Evolutionary conservation across 2,329 filamentous ascomycete genomes (phyloP).

Genomic region (Talaromyces sp.): DNA sequence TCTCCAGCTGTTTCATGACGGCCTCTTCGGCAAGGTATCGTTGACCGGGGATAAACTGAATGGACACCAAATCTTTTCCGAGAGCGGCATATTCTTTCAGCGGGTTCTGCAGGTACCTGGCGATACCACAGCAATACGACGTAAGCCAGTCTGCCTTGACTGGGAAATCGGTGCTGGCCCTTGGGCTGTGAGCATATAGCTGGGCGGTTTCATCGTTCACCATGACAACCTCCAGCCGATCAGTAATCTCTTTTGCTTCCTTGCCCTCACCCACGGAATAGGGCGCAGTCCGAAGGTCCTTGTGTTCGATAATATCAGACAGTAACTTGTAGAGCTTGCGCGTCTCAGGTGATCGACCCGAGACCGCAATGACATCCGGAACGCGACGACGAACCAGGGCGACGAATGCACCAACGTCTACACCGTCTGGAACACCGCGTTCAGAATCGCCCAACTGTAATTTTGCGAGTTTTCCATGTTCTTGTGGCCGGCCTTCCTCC

Average conservation of each 20-base stretch:
- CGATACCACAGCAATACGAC: conserved; percentile 84
- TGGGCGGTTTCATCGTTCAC: conserved; percentile 97
- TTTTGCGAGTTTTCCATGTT: conserved; percentile 82
- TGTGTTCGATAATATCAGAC: conserved; percentile 70
- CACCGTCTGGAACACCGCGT: conserved; percentile 61
- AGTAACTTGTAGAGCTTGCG: conserved; percentile 77
- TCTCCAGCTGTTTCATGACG: conserved; percentile 79
- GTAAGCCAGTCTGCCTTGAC: conserved; percentile 66
- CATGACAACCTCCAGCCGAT: conserved; percentile 80
- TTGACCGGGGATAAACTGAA: conserved; percentile 86
- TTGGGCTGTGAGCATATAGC: conserved; percentile 84
- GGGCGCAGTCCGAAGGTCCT: conserved; percentile 71
- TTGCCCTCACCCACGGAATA: conserved; percentile 79
- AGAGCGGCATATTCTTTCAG: conserved; percentile 94
- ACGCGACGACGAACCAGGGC: conserved; percentile 73
- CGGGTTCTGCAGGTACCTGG: conserved; percentile 89
- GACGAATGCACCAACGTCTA: conserved; percentile 64
- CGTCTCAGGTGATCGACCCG: conserved; percentile 83
- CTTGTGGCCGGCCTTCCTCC: conserved; percentile 82
- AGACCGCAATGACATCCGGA: conserved; percentile 85
- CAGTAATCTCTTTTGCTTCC: conserved; percentile 66
- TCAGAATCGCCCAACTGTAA: conserved; percentile 62
- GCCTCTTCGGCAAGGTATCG: conserved; percentile 84
- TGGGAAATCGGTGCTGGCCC: conserved; percentile 75
- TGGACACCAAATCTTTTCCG: conserved; percentile 78